Base-by-base conservation (phyloP, 257 asterid genomes). In the Solanum peruvianum region DNA sequence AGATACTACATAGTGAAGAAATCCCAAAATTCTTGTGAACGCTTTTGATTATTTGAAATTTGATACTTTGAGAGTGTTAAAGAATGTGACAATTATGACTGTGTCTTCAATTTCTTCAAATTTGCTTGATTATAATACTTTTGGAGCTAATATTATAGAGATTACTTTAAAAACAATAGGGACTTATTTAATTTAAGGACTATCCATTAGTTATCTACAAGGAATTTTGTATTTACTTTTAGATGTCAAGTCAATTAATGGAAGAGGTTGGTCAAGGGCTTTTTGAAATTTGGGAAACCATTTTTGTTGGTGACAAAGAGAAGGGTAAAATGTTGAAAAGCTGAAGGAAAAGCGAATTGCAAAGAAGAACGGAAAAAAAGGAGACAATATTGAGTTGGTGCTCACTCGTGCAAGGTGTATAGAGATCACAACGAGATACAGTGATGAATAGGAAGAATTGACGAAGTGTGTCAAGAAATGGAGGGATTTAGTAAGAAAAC, bases 401-500 rank as follows among this genome's bases (percentile, higher is more conserved):
- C 47, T 88, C 88, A 11, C 92, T 86, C 35, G 25, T 90, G 2
- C 87, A 86, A 39, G 93, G 87, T 91, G 94, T 77, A 27, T 86
- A 76, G 91, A 88, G 29, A 82, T 84, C 7, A 89, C 82, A 56
- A 90, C 87, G 92, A 92, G 88, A 39, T 15, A 52, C 9, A 58
- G 81, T 31, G 88, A 71, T 23, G 82, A n/a, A 23, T 72, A 91
- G 12, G 67, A 31, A 64, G 89, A 89, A 58, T 77, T 91, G 89
- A 89, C 91, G 85, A 75, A 29, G 29, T 76, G 85, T 85, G 92
- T 87, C 1, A 86, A 82, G 81, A 90, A 87, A 72, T 93, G 93
- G 95, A 89, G 82, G 85, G 90, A 82, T 12, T 89, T 91, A 88
- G 92, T 15, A 88, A 82, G 83, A 89, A 88, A 76, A 90, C 93